phyloP scores from a whole-genome alignment of 257 asterid species.

The Solanum infundibuliforme region DNA sequence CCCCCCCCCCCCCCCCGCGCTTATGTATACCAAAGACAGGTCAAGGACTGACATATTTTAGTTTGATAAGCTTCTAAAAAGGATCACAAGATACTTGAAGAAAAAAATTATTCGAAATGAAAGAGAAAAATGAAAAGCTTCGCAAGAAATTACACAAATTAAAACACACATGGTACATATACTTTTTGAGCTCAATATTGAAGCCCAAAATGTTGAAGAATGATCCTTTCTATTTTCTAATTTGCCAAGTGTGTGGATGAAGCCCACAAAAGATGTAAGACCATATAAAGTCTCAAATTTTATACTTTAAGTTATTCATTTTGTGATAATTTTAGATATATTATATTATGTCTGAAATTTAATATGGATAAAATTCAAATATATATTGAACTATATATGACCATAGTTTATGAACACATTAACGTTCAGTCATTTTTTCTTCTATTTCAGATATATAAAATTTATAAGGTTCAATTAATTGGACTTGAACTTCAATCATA shows the following conservation, averaged over 20 bases:
- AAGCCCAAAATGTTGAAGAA: neutral
- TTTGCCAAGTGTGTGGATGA: neutral
- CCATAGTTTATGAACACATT: neutral
- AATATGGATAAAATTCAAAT: neutral
- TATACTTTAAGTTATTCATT: neutral
- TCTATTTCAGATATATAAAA: too few species aligned
- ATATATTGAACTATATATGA: neutral
- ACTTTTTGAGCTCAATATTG: neutral
- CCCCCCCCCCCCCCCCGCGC: too few species aligned
- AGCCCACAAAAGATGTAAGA: neutral
- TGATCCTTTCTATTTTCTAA: too few species aligned
- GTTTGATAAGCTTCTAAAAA: too few species aligned
- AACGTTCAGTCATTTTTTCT: neutral
- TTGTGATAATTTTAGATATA: neutral
- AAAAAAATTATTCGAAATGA: fast-evolving
- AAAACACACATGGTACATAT: neutral
- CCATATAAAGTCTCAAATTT: neutral
- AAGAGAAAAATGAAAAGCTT: too few species aligned
- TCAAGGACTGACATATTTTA: too few species aligned
- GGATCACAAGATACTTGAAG: too few species aligned
- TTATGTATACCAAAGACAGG: too few species aligned
- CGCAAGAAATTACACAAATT: neutral
- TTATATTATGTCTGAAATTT: neutral
- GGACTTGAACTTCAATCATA: neutral
- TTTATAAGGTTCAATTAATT: neutral